phyloP scores from a whole-genome alignment of 2,329 filamentous ascomycete genomes.

The Botrytis deweyae region DNA sequence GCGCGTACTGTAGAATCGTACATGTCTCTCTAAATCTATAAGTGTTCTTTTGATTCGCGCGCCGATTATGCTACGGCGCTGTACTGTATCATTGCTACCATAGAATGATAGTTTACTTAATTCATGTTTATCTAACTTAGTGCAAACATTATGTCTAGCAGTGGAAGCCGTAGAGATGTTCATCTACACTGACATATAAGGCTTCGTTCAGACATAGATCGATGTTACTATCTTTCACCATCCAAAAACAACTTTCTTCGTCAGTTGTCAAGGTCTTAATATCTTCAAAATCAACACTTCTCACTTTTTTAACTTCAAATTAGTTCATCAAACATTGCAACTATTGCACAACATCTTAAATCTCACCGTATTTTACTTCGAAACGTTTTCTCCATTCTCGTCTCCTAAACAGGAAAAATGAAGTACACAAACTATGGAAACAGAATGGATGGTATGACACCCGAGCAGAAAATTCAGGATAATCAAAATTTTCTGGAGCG shows the following conservation, averaged over 20 bases:
- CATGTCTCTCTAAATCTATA: no score
- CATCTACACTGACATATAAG: neutral
- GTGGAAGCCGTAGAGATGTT: accelerated
- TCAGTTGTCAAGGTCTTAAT: no score
- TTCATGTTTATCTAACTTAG: neutral
- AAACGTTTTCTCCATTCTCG: neutral
- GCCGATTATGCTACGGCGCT: neutral
- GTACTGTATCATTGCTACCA: neutral
- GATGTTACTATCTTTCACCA: no score
- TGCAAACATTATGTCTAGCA: no score
- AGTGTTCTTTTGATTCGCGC: neutral
- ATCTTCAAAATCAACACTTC: no score
- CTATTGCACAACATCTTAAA: neutral
- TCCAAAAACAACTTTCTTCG: neutral
- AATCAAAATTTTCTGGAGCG: neutral
- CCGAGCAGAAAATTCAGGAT: neutral
- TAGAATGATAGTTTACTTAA: neutral
- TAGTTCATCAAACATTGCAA: no score
- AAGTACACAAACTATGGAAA: no score
- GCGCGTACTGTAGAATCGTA: neutral
- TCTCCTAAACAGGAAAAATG: neutral
- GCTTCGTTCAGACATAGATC: neutral
- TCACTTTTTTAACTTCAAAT: no score
- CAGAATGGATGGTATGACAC: neutral
- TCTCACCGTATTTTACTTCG: neutral